Percentiles rank a stretch among this genome's conserved stretches.
phyloP scores from a whole-genome alignment of 2,329 filamentous ascomycete species.

The Esteya vermicola region DNA sequence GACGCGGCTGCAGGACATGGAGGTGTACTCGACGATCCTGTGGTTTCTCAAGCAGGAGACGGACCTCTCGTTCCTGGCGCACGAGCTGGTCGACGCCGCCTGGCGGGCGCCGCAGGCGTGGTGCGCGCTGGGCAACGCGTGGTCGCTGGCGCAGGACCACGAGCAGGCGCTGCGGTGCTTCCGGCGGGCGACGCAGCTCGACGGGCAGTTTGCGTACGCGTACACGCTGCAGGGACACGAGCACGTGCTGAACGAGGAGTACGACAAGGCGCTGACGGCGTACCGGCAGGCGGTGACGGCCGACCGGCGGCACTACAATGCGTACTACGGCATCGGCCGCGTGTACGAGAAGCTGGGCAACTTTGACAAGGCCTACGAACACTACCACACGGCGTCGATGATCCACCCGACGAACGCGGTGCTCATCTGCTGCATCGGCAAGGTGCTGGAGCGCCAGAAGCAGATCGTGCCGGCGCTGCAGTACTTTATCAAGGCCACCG shows the following conservation, averaged over 20 bases:
- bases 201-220: conserved; percentile 85
- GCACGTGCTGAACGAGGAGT: conserved; percentile 90
- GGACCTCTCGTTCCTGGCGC: conserved; percentile 80
- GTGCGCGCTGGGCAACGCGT: conserved; percentile 91
- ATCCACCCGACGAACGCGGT: conserved; percentile 95
- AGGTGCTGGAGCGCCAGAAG: conserved; percentile 78
- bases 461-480: conserved; percentile 64
- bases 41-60: conserved; percentile 93
- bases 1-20: conserved; percentile 83
- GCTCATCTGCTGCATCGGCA: conserved; percentile 81
- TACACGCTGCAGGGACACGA: conserved; percentile 95
- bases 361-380: conserved; percentile 78
- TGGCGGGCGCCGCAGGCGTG: conserved; percentile 89
- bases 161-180: conserved; percentile 92
- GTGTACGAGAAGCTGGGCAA: conserved; percentile 86
- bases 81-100: conserved; percentile 74
- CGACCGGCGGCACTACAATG: conserved; percentile 86
- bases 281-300: conserved; percentile 79
- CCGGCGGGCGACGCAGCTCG: conserved; percentile 80
- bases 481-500: conserved; percentile 71
- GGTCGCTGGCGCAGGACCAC: conserved; percentile 81
- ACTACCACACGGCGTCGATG: conserved; percentile 73
- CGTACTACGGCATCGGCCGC: conserved; percentile 80
- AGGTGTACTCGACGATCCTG: conserved; percentile 96
- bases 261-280: conserved; percentile 79